Evolutionary conservation across 305 asterid genomes (phyloP), one percentile per base, ranked within the genome.

Genomic region (Fraxinus greggii): DNA sequence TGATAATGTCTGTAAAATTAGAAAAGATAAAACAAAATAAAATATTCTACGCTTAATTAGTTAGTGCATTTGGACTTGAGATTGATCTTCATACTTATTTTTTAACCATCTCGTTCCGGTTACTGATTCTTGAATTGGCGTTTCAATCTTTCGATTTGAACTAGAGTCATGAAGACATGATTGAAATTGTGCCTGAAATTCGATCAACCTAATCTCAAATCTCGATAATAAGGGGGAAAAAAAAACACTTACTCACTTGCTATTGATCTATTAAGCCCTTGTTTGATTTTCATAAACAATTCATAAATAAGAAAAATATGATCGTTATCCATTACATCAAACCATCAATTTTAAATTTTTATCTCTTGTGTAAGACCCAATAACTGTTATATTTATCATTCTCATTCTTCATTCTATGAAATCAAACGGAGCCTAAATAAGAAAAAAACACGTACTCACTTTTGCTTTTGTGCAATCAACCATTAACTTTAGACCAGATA

Each of bases 401-500:
- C n/a, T n/a, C n/a, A n/a, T n/a, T n/a, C n/a, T n/a, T n/a, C n/a
- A n/a, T n/a, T n/a, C n/a, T n/a, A n/a, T n/a, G n/a, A n/a, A n/a
- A n/a, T n/a, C n/a, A n/a, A n/a, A n/a, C n/a, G n/a, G n/a, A n/a
- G n/a, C n/a, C n/a, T n/a, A n/a, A 48, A 4, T 48, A 13, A 15
- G 21, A 17, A 51, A 51, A 15, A 6, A 51, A 51, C 8, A 40
- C 4, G 36, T 9, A 81, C 67, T 73, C 86, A 84, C 7, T 84
- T 85, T 83, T 82, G 59, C 82, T 32, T 84, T 76, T 40, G 48
- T 21, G 0, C 7, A 32, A 77, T 59, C 61, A 69, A 63, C 5
- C 31, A 12, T n/a, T 75, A 79, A 77, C 84, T 75, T 84, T 77
- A 82, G 54, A 76, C 79, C 76, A 79, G 72, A 83, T 75, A 78